These are phyloP conservation scores for Leccinum obscurum DNA, from an alignment of 768 basidiomycete genomes.

Conservation along the genomic window DNA sequence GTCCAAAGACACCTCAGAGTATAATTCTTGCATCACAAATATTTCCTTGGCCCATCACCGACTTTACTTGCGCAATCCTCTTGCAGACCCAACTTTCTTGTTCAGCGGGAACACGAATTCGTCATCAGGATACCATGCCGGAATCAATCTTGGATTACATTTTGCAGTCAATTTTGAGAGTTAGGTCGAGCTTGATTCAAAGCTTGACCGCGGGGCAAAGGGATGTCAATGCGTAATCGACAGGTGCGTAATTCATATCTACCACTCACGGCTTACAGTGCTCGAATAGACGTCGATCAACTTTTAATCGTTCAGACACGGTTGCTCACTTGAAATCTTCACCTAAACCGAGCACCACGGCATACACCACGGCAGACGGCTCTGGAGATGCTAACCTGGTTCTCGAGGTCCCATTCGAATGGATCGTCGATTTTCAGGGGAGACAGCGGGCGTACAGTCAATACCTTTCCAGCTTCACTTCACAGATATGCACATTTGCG, in stretches of 20 bases:
- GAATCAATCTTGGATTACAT: conserved; percentile 95
- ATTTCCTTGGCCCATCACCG: conserved; percentile 83
- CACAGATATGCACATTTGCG: too few species aligned
- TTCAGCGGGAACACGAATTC: conserved; percentile 93
- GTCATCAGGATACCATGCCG: conserved; percentile 95
- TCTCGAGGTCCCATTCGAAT: too few species aligned
- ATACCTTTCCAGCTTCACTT: too few species aligned
- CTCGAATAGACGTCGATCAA: conserved; percentile 90
- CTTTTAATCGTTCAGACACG: conserved; percentile 33
- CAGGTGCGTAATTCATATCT: conserved; percentile 47
- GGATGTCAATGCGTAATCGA: conserved; percentile 69
- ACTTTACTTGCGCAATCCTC: conserved; percentile 72
- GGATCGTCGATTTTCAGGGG: too few species aligned
- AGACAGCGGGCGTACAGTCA: too few species aligned
- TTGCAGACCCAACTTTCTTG: conserved; percentile 80
- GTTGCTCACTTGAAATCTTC: too few species aligned
- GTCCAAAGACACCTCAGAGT: conserved; percentile 68
- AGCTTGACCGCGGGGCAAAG: conserved; percentile 68
- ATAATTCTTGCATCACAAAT: too few species aligned
- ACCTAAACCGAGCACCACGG: too few species aligned
- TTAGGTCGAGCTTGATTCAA: conserved; percentile 93
- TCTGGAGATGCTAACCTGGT: too few species aligned
- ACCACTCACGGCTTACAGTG: conserved; percentile 46
- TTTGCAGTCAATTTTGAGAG: conserved; percentile 96
- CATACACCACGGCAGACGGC: too few species aligned